Evolutionary conservation across 306 rosid species (phyloP), one percentile per base, ranked within the genome.

Genomic region (Gynostemma pentaphyllum): DNA sequence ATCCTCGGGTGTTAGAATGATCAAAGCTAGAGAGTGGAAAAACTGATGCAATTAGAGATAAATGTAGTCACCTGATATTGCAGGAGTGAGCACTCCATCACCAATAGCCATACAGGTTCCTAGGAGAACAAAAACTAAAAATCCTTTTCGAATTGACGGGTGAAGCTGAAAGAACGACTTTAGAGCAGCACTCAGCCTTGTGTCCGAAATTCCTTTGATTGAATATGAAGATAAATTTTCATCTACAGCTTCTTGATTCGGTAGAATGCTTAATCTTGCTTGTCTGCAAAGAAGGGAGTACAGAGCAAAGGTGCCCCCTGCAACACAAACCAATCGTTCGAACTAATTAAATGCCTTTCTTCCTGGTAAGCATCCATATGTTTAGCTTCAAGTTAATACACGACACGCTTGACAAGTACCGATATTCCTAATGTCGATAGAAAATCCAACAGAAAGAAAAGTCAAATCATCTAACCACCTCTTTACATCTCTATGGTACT

Each of bases 101-200:
- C 86, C 87, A 62, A 88, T 81, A 19, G 80, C 78, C 96, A 88
- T 85, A 62, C 86, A 77, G 50, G 96, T 85, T 30, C 94, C 96
- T 1, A 85, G 72, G 28, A 88, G 83, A 76, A 83, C 96, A 47
- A 85, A 81, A 68, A 88, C 66, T 59, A 88, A 22, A 29, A 88
- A 64, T 28, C 76, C 88, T 66, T 63, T 75, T 48, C 82, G 76
- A 50, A 79, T 77, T 62, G 72, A 74, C 9, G 79, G 83, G 44
- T 85, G 80, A 70, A 83, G 86, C 63, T 70, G 66, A 14, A 88
- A 74, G 69, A 84, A 69, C 34, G 66, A 45, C 71, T 81, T 82
- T 65, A 80, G 70, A 68, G 64, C 64, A 36, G 84, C 67, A 62
- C 81, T 81, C 41, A 70, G 79, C 74, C 68, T 70, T 34, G 85